Evolutionary conservation across 2,329 filamentous ascomycete genomes (phyloP), one percentile per base, ranked within the genome.

Genomic region (Didymella pomorum): DNA sequence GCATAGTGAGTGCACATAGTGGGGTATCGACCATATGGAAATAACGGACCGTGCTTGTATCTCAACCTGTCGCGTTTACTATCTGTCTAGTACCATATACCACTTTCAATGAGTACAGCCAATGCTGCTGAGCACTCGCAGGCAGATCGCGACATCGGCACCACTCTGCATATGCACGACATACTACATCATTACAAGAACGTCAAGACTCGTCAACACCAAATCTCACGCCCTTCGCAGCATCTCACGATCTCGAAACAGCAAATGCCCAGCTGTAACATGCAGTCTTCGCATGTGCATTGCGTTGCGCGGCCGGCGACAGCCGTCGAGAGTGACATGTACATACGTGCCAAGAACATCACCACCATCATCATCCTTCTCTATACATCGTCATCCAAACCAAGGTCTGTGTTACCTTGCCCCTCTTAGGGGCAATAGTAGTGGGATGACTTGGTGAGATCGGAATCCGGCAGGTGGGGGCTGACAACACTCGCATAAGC

Each of bases 391-490:
- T 20, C 8, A 42, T 23, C 18, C n/a, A 12, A 37, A 28, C n/a
- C 21, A 44, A 48, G 20, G 16, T 41, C 28, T 41, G n/a, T 45
- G 28, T 21, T 26, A 11, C 20, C 1, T 3, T 16, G 35, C 18
- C 31, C 16, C 23, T 37, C 23, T 42, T 29, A 33, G 35, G 46
- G 31, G 41, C 9, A 29, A 3, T n/a, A 11, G 49, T 20, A 10
- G 47, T 39, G 23, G 12, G 25, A 53, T 33, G 23, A 4, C 23
- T 26, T 44, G 42, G 42, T 44, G 14, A 42, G 31, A 58, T 45
- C 21, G 49, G 25, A 48, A 49, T 53, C 18, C 39, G 56, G 56
- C 51, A 58, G 45, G 56, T 58, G 56, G 56, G 56, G 56, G 56
- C 56, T 58, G 56, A 58, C 56, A 45, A n/a, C 35, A 42, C 25